Evolutionary conservation across 306 rosid genomes (phyloP).

Genomic region (Vigna mungo): DNA sequence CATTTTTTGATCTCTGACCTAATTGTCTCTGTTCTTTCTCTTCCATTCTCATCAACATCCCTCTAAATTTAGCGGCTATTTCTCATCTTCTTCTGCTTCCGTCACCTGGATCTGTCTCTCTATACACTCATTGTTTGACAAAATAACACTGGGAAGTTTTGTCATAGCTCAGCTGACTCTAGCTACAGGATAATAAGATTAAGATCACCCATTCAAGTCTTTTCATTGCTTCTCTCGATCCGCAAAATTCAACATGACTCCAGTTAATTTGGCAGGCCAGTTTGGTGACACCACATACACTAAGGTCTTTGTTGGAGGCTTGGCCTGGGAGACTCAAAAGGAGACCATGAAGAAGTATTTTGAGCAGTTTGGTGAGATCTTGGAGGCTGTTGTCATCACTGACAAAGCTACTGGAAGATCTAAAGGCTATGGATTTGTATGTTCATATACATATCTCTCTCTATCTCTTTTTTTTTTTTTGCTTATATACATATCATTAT

Average conservation of each 20-base stretch:
- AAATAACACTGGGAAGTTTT: conserved; percentile 45
- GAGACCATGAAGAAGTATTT: conserved; percentile 97
- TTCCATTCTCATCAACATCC: conserved; percentile 40
- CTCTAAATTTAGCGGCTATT: conserved; percentile 48
- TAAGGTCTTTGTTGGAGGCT: conserved; percentile 94
- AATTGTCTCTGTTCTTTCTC: conserved; percentile 48
- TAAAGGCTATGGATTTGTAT: conserved; percentile 98
- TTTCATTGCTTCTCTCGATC: conserved; percentile 12
- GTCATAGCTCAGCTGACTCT: conserved; percentile 38
- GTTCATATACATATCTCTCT: neutral
- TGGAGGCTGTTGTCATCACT: conserved; percentile 99
- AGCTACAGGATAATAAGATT: conserved; percentile 20
- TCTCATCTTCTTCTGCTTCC: conserved; percentile 37
- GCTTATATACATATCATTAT: neutral
- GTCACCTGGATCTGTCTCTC: conserved; percentile 53
- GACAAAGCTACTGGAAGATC: conserved; percentile 98
- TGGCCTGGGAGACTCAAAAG: conserved; percentile 99
- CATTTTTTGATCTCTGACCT: conserved; percentile 62
- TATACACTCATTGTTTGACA: conserved; percentile 34
- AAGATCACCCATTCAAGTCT: neutral
- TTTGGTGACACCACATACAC: conserved; percentile 98
- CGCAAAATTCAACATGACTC: conserved; percentile 57
- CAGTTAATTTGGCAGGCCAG: conserved; percentile 79
- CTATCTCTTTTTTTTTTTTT: neutral
- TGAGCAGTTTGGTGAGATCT: conserved; percentile 97